phyloP scores from a whole-genome alignment of 495 filamentous ascomycete genomes.

The Lophium mytilinum region DNA sequence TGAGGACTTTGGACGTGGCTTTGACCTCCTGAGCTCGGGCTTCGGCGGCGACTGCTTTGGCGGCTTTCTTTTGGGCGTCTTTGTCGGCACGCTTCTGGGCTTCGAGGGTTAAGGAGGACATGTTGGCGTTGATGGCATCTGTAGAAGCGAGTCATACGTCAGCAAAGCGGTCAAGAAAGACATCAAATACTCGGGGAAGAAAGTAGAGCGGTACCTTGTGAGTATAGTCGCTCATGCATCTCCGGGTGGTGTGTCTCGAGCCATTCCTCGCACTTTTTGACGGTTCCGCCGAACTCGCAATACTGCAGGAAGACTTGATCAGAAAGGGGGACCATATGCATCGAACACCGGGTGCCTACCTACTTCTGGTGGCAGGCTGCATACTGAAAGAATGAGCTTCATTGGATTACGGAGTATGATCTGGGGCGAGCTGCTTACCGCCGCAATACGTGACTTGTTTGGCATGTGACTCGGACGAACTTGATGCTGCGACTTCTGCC shows the following conservation, averaged over 20 bases:
- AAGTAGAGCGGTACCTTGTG: constrained; percentile 51
- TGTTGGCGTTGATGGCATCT: constrained; percentile 77
- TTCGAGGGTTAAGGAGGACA: constrained; percentile 75
- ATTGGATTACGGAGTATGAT: constrained; percentile 2
- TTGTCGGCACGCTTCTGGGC: constrained; percentile 88
- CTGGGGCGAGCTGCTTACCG: constrained; percentile 42
- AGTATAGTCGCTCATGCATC: constrained; percentile 73
- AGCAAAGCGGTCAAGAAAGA: background rate
- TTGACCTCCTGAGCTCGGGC: constrained; percentile 68
- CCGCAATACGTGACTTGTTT: constrained; percentile 69
- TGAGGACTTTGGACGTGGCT: constrained; percentile 70
- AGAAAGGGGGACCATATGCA: background rate
- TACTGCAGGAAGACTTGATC: constrained; percentile 52
- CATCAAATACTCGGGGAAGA: constrained; percentile 1
- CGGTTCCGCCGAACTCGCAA: constrained; percentile 96
- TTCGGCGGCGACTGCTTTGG: constrained; percentile 79
- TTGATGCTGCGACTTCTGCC: constrained; percentile 7
- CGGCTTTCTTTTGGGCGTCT: constrained; percentile 89
- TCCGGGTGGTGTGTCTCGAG: constrained; percentile 64
- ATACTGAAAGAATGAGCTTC: constrained; percentile 51
- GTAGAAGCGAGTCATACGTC: background rate
- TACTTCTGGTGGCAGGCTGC: constrained; percentile 91
- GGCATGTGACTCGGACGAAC: constrained; percentile 6
- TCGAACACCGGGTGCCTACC: constrained; percentile 24
- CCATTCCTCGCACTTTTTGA: constrained; percentile 98